Evolutionary conservation across 345 rosid genomes (phyloP), one percentile per base, ranked within the genome.

Genomic region (Moricandia moricandioides): DNA sequence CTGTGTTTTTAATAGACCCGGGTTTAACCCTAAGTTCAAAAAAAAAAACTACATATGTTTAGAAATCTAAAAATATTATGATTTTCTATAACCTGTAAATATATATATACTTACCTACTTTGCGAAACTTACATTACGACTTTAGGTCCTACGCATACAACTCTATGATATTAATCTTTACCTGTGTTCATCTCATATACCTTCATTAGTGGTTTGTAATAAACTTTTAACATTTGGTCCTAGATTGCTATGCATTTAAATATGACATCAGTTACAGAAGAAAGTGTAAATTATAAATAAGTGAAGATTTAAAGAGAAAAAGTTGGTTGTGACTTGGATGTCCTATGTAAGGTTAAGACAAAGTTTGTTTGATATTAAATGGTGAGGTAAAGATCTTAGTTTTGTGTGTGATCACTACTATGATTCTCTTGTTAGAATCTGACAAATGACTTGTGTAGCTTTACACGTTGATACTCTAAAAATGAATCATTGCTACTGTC

Each of bases 401-500:
- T 64, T 77, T 70, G 80, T 4, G 31, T 59, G 80, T 56, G 76
- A 70, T 70, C 66, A 70, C 71, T 70, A 77, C 67, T 70, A 70
- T 70, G 75, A 77, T 77, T 77, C 80, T 64, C 75, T 70, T 43
- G 24, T 43, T 64, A 77, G 6, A 64, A 64, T 39, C 61, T 77
- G 80, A 70, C 75, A 77, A 35, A 67, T 76, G 64, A 76, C 79
- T 69, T 62, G 12, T 39, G 35, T 69, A 62, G 3, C 31, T 29
- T 29, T 29, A 29, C 31, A 29, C 31, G 29, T n/a, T n/a, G n/a
- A n/a, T n/a, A n/a, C n/a, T n/a, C n/a, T n/a, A n/a, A n/a, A n/a
- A n/a, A n/a, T n/a, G n/a, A n/a, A n/a, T n/a, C n/a, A n/a, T n/a
- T n/a, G n/a, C n/a, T n/a, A n/a, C n/a, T n/a, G n/a, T n/a, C n/a